Conservation (phyloP, 768 basidiomycete genomes). For the Hericium alpestre region DNA sequence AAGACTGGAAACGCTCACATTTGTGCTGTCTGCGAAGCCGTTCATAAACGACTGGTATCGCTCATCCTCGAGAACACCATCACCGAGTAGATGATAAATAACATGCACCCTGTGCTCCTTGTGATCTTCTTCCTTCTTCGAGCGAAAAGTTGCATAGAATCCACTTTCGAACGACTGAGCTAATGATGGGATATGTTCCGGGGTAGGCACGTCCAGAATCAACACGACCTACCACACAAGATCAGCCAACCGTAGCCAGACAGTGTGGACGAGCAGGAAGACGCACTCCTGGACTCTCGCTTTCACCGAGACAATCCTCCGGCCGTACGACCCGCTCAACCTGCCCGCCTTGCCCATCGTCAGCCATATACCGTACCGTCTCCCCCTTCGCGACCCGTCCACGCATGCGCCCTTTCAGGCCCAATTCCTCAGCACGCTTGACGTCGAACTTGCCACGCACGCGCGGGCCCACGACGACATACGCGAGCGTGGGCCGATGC, state of each 20-base stretch:
- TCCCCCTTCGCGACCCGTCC: conserved; percentile 54
- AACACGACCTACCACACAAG: conserved; percentile 40
- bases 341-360: conserved; percentile 31
- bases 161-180: conserved; percentile 34
- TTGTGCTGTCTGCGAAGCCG: conserved; percentile 44
- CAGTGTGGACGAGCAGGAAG: neutral
- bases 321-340: conserved; percentile 42
- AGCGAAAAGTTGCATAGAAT: conserved; percentile 40
- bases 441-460: conserved; percentile 63
- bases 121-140: conserved; percentile 27
- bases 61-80: conserved; percentile 57
- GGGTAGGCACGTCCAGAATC: conserved; percentile 62
- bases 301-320: conserved; percentile 49
- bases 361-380: conserved; percentile 43
- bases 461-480: conserved; percentile 32
- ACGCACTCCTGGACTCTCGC: conserved; percentile 38
- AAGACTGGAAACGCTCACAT: conserved; percentile 35
- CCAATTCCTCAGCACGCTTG: conserved; percentile 49
- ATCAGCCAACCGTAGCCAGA: neutral
- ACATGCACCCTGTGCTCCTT: conserved; percentile 38
- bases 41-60: conserved; percentile 67
- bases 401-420: conserved; percentile 56
- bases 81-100: conserved; percentile 65
- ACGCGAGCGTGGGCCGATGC: conserved; percentile 19
- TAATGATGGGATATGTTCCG: conserved; percentile 43